Conservation (phyloP, 1,139 yeast genomes). For the Taphrina sp. region DNA sequence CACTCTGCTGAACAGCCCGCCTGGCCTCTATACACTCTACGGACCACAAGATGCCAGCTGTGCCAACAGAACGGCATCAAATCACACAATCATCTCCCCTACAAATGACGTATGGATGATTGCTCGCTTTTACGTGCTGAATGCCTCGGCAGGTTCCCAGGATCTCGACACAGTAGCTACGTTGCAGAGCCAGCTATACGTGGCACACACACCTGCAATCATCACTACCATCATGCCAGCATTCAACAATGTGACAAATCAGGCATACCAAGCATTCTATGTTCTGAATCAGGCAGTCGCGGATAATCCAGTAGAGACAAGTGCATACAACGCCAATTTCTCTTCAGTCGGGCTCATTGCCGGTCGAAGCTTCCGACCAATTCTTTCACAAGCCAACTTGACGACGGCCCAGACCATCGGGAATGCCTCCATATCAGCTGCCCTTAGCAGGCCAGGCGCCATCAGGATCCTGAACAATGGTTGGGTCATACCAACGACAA, state of each 20-base stretch:
- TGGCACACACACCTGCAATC: too few species aligned
- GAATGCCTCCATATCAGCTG: not conserved
- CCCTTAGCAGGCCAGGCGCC: not conserved
- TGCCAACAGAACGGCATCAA: not conserved
- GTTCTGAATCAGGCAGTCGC: not conserved
- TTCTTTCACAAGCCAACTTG: not conserved
- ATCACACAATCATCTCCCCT: not conserved
- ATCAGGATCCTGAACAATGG: not conserved
- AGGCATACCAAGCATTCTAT: not conserved
- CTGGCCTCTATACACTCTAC: not conserved
- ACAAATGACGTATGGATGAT: slow-evolving; percentile 4
- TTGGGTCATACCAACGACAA: not conserved
- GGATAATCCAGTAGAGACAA: not conserved
- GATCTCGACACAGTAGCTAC: not conserved
- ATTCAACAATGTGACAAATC: not conserved
- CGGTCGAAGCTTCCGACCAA: not conserved
- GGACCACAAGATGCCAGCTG: slow-evolving; percentile 1
- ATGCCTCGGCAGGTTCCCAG: too few species aligned
- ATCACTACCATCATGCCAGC: not conserved
- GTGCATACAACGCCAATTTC: not conserved
- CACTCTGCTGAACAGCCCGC: slow-evolving; percentile 1
- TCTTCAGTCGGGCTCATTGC: not conserved
- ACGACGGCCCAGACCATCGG: not conserved
- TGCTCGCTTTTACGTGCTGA: slow-evolving; percentile 3
- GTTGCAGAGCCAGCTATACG: not conserved